phyloP scores from a whole-genome alignment of 768 basidiomycete genomes.

The Serendipita sp. region DNA sequence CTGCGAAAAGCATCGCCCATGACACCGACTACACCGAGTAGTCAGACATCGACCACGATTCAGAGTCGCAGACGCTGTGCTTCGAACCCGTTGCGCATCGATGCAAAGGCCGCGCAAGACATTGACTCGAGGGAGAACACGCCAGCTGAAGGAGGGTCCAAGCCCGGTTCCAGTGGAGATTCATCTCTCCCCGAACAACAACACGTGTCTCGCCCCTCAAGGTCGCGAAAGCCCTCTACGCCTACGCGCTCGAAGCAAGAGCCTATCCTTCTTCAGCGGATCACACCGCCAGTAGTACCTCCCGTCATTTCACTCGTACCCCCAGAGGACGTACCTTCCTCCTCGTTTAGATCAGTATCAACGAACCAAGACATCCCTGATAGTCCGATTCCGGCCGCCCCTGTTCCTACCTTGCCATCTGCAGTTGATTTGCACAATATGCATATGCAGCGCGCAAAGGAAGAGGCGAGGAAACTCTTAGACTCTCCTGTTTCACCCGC shows the following conservation, averaged over 20 bases:
- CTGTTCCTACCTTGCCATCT: background rate
- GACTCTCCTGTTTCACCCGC: background rate
- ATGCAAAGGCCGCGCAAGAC: background rate
- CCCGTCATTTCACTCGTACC: slow-evolving; percentile 15
- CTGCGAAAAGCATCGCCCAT: background rate
- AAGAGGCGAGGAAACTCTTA: background rate
- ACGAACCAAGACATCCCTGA: background rate
- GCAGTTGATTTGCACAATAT: background rate
- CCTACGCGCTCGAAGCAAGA: background rate
- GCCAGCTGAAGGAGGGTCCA: background rate
- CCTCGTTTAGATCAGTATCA: background rate
- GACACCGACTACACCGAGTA: background rate
- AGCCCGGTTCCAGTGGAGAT: background rate
- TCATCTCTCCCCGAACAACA: too few relatives aligned
- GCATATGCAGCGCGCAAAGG: background rate
- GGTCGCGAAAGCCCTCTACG: background rate
- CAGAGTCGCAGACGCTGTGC: background rate
- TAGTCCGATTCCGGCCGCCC: background rate
- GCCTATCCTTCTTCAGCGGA: background rate
- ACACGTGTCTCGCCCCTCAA: background rate
- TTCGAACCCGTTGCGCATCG: background rate
- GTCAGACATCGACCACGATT: background rate
- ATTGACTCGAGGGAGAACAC: too few relatives aligned
- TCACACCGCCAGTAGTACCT: slow-evolving; percentile 38
- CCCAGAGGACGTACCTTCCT: background rate